These are phyloP conservation scores for Xylariales sp. DNA, from an alignment of 2,329 filamentous ascomycete genomes.

Conservation along the genomic window DNA sequence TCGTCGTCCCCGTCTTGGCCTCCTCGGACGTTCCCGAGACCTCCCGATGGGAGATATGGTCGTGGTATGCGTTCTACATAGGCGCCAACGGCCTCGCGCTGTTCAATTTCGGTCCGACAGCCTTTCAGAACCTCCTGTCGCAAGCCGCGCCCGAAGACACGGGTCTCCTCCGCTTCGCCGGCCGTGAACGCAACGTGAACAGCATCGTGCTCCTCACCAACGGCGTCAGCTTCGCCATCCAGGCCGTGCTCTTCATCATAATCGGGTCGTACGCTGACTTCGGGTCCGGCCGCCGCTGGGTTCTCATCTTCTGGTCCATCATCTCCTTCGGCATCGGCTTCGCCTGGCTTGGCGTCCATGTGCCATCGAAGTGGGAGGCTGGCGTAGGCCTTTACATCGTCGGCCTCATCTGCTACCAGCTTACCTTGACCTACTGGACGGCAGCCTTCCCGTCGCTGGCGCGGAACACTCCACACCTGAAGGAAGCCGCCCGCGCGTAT, in stretches of 20 bases:
- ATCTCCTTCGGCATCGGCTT: constrained; percentile 73
- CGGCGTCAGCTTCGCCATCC: constrained; percentile 75
- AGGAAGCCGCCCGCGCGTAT: constrained; percentile 49
- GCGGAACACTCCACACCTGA: constrained; percentile 52
- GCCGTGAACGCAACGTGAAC: constrained; percentile 68
- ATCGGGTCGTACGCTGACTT: constrained; percentile 71
- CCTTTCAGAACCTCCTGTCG: constrained; percentile 72
- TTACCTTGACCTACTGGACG: constrained; percentile 76
- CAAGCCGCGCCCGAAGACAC: constrained; percentile 67
- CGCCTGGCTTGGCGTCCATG: constrained; percentile 74
- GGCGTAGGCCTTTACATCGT: constrained; percentile 74
- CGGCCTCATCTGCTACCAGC: constrained; percentile 73
- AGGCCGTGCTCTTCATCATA: constrained; percentile 66
- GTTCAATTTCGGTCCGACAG: constrained; percentile 74
- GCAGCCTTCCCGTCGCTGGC: constrained; percentile 63
- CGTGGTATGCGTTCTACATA: constrained; percentile 71
- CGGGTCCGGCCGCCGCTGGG: constrained; percentile 71
- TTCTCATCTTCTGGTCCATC: constrained; percentile 70
- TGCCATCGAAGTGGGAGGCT: constrained; percentile 67
- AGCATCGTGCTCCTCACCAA: constrained; percentile 74
- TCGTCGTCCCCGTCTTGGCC: constrained; percentile 37
- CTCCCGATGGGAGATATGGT: constrained; percentile 65
- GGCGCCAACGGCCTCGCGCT: constrained; percentile 72
- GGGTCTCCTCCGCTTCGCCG: constrained; percentile 65
- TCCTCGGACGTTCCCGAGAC: constrained; percentile 51